Base-by-base conservation (phyloP, 345 rosid genomes). In the Conringia planisiliqua region DNA sequence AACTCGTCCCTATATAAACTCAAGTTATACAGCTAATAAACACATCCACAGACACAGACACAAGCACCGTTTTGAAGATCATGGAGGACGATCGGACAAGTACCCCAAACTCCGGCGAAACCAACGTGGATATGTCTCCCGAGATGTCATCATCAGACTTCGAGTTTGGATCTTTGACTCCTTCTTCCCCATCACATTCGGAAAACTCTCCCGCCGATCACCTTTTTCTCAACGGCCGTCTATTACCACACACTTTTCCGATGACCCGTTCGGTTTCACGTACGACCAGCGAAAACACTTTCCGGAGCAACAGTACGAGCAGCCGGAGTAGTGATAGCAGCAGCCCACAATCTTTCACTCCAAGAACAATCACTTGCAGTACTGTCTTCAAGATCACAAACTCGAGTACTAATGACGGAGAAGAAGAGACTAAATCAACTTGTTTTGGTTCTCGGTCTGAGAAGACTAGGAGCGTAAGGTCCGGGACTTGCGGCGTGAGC, bases 151-250 rank as follows among this genome's bases (percentile, higher is more conserved):
- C 63, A 12, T 79, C 84, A 2, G 92, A 93, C 57, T 90, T 93
- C 61, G 90, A 90, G 74, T 90, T 90, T 77, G 89, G 88, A 47
- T 79, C 82, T 3, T 62, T 86, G 10, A 85, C 91, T 3, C 90
- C 90, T 1, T 86, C 82, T 48, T 89, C 90, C 12, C 86, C 89
- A 26, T 83, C 86, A 0, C 62, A 39, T 75, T 79, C 70, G 24
- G 82, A 80, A 66, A 75, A 79, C 58, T 93, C 96, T 3, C 98
- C 96, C 1, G 98, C 98, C 2, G 98, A 93, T 71, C 93, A 84
- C 54, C 86, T 93, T 32, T 93, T 93, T 75, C 81, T 60, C 82
- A 90, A 93, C 60, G 98, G 97, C 65, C 87, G 86, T 63, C 82
- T 90, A 55, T 39, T 93, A 73, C 97, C 98, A 2, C 97, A 93